Base-by-base conservation (phyloP, 441 rosid genomes). In the Euphorbia neoarborescens region DNA sequence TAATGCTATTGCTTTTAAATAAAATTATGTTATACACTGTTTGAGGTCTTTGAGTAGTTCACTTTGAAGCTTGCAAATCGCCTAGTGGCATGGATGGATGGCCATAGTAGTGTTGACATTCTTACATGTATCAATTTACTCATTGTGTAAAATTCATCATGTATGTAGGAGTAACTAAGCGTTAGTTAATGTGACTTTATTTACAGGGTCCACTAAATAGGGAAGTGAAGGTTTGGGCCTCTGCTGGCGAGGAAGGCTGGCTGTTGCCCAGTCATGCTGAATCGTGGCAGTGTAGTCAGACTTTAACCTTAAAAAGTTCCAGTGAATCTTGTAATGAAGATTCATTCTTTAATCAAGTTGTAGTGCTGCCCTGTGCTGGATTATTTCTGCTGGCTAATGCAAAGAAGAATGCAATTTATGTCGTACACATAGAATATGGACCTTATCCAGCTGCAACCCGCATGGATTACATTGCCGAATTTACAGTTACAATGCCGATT, bases 401-500 rank as follows among this genome's bases (percentile, higher is more conserved):
- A 27, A 90, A 90, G 84, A 90, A 83, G 84, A 92, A 90, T 77
- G 89, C 93, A 69, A 86, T 94, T 63, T 94, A 94, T 84, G 98
- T 86, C 17, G 86, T 92, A 65, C 93, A 94, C 76, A 65, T 92
- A 51, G 96, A 85, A 38, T 90, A 89, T 80, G 99, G 96, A 37
- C 72, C 84, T 73, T 79, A 79, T 82, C 97, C 98, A 24, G 87
- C 84, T 56, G 86, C 85, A 50, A 81, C 94, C 66, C 77, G 77
- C 73, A 89, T 92, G 92, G 94, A 92, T 82, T 89, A 90, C 82
- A 79, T 94, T 73, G 83, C 98, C 34, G 98, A 86, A 75, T 92
- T 91, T 82, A 82, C 90, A 2, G 98, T 94, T 65, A 83, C 94
- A 28, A 87, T 92, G 96, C 97, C 97, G 71, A 92, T 94, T 69